These are phyloP conservation scores for Austroboletus eburneus DNA, from an alignment of 768 basidiomycete genomes.

Conservation along the genomic window DNA sequence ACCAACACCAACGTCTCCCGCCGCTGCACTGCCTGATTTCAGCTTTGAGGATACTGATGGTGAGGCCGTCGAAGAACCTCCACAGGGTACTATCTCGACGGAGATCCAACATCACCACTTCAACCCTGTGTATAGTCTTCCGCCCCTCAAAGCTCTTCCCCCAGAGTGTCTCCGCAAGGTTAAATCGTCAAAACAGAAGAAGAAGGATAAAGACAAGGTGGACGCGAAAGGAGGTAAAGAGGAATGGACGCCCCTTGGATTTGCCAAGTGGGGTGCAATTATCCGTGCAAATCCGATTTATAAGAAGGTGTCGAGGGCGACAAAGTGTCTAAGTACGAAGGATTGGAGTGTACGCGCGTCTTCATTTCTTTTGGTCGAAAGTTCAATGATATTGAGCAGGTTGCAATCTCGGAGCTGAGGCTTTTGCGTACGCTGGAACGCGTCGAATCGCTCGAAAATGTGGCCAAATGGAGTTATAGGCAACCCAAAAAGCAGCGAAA, in stretches of 20 bases:
- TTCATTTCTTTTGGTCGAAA: not conserved
- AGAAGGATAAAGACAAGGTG: slow-evolving; percentile 50
- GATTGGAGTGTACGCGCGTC: slow-evolving; percentile 73
- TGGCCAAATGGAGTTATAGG: slow-evolving; percentile 83
- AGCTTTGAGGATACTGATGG: slow-evolving; percentile 31
- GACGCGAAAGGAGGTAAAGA: slow-evolving; percentile 52
- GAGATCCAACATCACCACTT: slow-evolving; percentile 35
- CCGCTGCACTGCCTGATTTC: slow-evolving; percentile 27
- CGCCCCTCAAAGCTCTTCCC: slow-evolving; percentile 52
- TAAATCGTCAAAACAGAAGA: slow-evolving; percentile 45
- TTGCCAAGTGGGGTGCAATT: slow-evolving; percentile 70
- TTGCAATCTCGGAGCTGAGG: slow-evolving; percentile 75
- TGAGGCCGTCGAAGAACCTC: slow-evolving; percentile 18
- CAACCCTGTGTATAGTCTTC: slow-evolving; percentile 49
- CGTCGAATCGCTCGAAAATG: slow-evolving; percentile 77
- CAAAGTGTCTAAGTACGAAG: slow-evolving; percentile 72
- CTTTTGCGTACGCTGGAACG: slow-evolving; percentile 78
- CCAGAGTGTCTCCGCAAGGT: slow-evolving; percentile 49
- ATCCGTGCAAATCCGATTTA: slow-evolving; percentile 74
- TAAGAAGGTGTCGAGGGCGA: slow-evolving; percentile 62
- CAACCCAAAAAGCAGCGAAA: slow-evolving; percentile 94
- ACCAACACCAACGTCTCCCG: slow-evolving; percentile 36
- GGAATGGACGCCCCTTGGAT: slow-evolving; percentile 62
- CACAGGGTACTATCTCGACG: slow-evolving; percentile 9
- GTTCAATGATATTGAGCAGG: slow-evolving; percentile 36